phyloP scores from a whole-genome alignment of 768 basidiomycete genomes.

The Russula sp. region DNA sequence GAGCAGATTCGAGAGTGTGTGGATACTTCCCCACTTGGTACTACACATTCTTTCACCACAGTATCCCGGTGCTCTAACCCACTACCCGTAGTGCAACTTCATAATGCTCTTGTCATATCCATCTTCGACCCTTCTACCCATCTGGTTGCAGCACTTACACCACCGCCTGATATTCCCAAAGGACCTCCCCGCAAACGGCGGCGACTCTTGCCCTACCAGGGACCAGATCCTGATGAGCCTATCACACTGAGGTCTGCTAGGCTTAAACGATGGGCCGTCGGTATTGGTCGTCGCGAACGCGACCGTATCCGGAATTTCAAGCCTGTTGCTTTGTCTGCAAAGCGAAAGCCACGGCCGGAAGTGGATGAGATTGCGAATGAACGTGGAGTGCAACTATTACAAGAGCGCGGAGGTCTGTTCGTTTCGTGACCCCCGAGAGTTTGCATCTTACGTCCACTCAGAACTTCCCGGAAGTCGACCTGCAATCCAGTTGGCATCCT shows the following conservation, averaged over 20 bases:
- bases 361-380: constrained; percentile 67
- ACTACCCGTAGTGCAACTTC: constrained; percentile 53
- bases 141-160: constrained; percentile 59
- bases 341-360: constrained; percentile 42
- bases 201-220: constrained; percentile 65
- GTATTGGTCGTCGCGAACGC: constrained; percentile 66
- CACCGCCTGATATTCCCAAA: constrained; percentile 57
- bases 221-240: constrained; percentile 48
- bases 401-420: constrained; percentile 58
- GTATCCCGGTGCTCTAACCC: constrained; percentile 10
- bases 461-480: constrained; percentile 67
- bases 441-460: constrained; percentile 26
- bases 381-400: constrained; percentile 56
- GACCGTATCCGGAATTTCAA: constrained; percentile 57
- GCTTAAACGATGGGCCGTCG: constrained; percentile 69
- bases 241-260: constrained; percentile 53
- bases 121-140: constrained; percentile 74
- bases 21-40: constrained; percentile 50
- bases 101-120: constrained; percentile 80
- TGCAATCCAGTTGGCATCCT: constrained; percentile 67
- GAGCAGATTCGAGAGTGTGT: constrained; percentile 58
- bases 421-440: neutral
- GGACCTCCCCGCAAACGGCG: constrained; percentile 63
- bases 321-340: constrained; percentile 35
- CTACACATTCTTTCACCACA: neutral